These are phyloP conservation scores for Chaetomium sp. DNA, from an alignment of 2,329 filamentous ascomycete genomes.

Conservation along the genomic window DNA sequence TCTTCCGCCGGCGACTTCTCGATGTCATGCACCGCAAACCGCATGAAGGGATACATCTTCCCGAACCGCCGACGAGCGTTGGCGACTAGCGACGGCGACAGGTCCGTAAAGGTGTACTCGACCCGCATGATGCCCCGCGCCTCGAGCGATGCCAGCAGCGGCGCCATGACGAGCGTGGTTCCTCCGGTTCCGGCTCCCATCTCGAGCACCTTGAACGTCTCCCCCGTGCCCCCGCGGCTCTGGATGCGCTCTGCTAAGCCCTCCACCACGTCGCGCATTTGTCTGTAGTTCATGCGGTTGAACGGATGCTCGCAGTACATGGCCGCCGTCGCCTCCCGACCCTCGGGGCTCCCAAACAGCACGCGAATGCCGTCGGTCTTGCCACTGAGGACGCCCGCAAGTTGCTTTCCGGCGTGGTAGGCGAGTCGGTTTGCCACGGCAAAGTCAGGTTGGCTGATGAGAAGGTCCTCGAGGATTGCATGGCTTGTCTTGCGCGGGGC, in stretches of 20 bases:
- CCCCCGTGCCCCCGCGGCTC: not conserved
- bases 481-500: slow-evolving; percentile 33
- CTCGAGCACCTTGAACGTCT: slow-evolving; percentile 42
- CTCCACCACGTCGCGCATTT: slow-evolving; percentile 32
- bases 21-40: slow-evolving; percentile 38
- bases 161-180: slow-evolving; percentile 42
- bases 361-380: slow-evolving; percentile 25
- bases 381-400: slow-evolving; percentile 28
- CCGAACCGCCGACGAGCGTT: slow-evolving; percentile 35
- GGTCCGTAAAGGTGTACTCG: slow-evolving; percentile 49
- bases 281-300: slow-evolving; percentile 31
- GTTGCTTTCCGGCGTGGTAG: slow-evolving; percentile 20
- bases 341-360: slow-evolving; percentile 33
- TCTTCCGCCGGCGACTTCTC: slow-evolving; percentile 35
- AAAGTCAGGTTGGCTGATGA: slow-evolving; percentile 36
- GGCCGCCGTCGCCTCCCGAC: slow-evolving; percentile 38
- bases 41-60: slow-evolving; percentile 32
- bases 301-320: slow-evolving; percentile 41
- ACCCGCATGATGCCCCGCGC: slow-evolving; percentile 33
- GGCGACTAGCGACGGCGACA: slow-evolving; percentile 42
- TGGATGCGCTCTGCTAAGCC: not conserved
- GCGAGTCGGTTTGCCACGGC: slow-evolving; percentile 33
- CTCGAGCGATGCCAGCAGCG: slow-evolving; percentile 31
- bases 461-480: slow-evolving; percentile 36
- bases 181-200: slow-evolving; percentile 49